Evolutionary conservation across 257 asterid genomes (phyloP), one percentile per base, ranked within the genome.

Genomic region (Avicennia marina): DNA sequence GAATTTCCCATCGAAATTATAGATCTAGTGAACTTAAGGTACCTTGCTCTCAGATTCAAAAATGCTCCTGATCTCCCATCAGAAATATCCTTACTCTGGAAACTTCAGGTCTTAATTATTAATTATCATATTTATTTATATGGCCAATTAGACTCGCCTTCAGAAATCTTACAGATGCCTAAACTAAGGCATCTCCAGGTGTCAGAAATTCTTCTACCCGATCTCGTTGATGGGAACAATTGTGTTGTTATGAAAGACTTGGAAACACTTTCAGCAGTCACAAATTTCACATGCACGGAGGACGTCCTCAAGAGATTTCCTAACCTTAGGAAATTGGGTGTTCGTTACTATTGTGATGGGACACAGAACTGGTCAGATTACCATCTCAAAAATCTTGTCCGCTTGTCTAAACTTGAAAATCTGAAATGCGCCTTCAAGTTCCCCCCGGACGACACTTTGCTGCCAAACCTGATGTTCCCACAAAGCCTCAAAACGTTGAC

Each of bases 381-480:
- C 31, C 11, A 19, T 19, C 59, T 53, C 18, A 15, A 46, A 21
- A 64, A 36, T 40, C 32, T 56, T 36, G 53, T 22, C 29, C 22
- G 16, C 1, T 26, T 65, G 0, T 18, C 34, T 18, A 52, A 34
- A 18, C 71, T 65, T 36, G 64, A 55, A 56, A 32, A 69, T 43
- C 36, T 69, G 19, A 62, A 69, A 18, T 69, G n/a, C n/a, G n/a
- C n/a, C n/a, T n/a, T n/a, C n/a, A n/a, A n/a, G n/a, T n/a, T 29
- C 34, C 34, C 34, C 8, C 34, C 34, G 34, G 4, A 29, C n/a
- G n/a, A n/a, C n/a, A n/a, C n/a, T n/a, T n/a, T n/a, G n/a, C n/a
- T n/a, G n/a, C n/a, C n/a, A n/a, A n/a, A 55, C 49, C 63, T 69
- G 27, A 58, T 64, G 26, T 54, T 61, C 6, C n/a, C 68, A n/a